These are phyloP conservation scores for Teratosphaeria epicoccoides DNA, from an alignment of 2,329 filamentous ascomycete genomes.

Conservation along the genomic window DNA sequence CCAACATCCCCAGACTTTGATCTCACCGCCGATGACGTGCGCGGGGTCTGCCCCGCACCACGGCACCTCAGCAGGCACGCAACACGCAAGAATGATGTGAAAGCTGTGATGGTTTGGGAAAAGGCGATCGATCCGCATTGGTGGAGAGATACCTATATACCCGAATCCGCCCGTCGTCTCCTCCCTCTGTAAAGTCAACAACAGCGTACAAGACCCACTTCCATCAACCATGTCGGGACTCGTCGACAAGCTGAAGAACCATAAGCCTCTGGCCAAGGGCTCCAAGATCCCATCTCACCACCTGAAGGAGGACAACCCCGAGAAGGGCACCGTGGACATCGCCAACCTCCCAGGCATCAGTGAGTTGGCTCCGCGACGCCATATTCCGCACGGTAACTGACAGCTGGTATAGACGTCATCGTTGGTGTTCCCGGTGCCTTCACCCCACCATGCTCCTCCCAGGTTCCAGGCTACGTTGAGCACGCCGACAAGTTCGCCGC, in stretches of 20 bases:
- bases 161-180: no score
- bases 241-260: neutral
- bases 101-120: no score
- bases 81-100: neutral
- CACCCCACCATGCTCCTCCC: conserved; percentile 19
- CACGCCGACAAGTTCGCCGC: conserved; percentile 18
- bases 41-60: neutral
- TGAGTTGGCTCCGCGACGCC: conserved; percentile 2
- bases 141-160: no score
- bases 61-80: neutral
- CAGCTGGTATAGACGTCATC: conserved; percentile 10
- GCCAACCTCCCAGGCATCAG: conserved; percentile 14
- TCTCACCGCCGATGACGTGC: neutral
- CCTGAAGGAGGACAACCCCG: conserved; percentile 18
- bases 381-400: neutral
- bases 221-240: neutral
- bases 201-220: no score
- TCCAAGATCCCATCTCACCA: conserved; percentile 11
- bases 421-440: conserved; percentile 20
- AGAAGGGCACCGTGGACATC: conserved; percentile 17
- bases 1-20: neutral
- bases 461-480: conserved; percentile 19
- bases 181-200: no score
- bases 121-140: no score
- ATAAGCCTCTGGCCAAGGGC: conserved; percentile 10